phyloP scores from a whole-genome alignment of 2,329 filamentous ascomycete species.

The Pseudocercospora ulei region DNA sequence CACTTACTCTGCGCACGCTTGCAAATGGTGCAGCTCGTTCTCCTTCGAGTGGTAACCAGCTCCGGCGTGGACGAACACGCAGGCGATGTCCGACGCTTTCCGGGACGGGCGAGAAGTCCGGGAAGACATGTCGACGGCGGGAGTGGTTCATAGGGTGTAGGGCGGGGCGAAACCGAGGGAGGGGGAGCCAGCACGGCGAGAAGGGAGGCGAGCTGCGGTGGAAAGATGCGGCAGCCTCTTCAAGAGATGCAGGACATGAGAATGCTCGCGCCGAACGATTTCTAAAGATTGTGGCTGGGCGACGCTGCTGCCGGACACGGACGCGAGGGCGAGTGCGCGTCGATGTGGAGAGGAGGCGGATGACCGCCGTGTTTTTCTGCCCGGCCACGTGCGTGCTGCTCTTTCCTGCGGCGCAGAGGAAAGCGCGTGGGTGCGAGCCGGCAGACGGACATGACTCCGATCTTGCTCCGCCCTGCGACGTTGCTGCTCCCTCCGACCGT shows the following conservation, averaged over 20 bases:
- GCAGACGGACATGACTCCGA: conserved; percentile 1
- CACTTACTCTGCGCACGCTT: conserved; percentile 77
- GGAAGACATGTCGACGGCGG: conserved; percentile 36
- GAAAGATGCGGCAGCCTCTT: too few species aligned
- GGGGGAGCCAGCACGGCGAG: conserved; percentile 6
- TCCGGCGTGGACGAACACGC: conserved; percentile 91
- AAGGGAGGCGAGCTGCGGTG: conserved; percentile 10
- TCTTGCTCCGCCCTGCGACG: too few species aligned
- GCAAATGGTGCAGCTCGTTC: conserved; percentile 75
- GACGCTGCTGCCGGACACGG: conserved; percentile 9
- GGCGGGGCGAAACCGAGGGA: too few species aligned
- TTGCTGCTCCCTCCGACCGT: too few species aligned
- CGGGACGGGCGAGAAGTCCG: conserved; percentile 20
- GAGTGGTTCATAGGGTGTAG: too few species aligned
- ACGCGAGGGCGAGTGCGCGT: background rate
- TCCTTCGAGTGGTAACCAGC: conserved; percentile 84
- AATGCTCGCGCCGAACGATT: too few species aligned
- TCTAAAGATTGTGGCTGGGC: conserved; percentile 9
- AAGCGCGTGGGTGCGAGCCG: conserved; percentile 10
- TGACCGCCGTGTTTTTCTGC: conserved; percentile 9
- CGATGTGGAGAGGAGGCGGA: conserved; percentile 4
- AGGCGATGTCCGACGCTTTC: conserved; percentile 47
- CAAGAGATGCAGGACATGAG: too few species aligned
- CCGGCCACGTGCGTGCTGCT: conserved; percentile 5
- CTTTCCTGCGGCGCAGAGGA: conserved; percentile 9